A percentile compares a stretch with the other conserved stretches of the same genome.
Conservation (phyloP, 2,329 filamentous ascomycete species). For the Verticillium tricorpus region DNA sequence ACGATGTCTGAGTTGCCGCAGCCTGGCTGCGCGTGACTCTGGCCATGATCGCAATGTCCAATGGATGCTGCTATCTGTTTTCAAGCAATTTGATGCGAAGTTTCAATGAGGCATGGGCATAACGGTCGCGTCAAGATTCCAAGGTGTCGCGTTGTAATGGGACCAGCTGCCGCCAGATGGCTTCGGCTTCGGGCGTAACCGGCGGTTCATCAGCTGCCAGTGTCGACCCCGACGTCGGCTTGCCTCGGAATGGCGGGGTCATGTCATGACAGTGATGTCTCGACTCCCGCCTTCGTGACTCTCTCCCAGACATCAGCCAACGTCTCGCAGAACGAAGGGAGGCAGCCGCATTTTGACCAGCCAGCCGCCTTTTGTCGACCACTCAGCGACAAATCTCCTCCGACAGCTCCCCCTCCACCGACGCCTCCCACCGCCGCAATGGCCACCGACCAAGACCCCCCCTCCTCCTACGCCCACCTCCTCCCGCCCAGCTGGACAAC, state of each 20-base stretch:
- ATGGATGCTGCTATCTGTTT: not conserved
- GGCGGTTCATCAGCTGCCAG: not conserved
- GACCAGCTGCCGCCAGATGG: not conserved
- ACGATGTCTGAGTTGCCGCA: not conserved
- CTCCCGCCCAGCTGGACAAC: conserved; percentile 83
- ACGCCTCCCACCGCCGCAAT: not conserved
- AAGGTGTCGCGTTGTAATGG: not conserved
- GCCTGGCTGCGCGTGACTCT: conserved; percentile 1
- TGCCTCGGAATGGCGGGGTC: conserved; percentile 2
- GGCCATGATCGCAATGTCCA: not conserved
- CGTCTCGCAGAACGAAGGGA: not conserved
- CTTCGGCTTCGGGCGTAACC: not conserved
- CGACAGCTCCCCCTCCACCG: not conserved
- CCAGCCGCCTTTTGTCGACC: too few species aligned
- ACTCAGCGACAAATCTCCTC: not conserved
- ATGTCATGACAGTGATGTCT: not conserved
- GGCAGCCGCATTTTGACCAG: not conserved
- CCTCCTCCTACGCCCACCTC: conserved; percentile 58
- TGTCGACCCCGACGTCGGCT: not conserved
- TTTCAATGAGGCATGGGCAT: not conserved
- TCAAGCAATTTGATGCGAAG: not conserved
- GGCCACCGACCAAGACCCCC: conserved; percentile 9
- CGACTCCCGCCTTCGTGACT: not conserved
- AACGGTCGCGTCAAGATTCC: not conserved
- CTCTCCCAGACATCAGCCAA: not conserved